Conservation (phyloP, 2,329 filamentous ascomycete genomes). For the Chaetomiaceae sp. region DNA sequence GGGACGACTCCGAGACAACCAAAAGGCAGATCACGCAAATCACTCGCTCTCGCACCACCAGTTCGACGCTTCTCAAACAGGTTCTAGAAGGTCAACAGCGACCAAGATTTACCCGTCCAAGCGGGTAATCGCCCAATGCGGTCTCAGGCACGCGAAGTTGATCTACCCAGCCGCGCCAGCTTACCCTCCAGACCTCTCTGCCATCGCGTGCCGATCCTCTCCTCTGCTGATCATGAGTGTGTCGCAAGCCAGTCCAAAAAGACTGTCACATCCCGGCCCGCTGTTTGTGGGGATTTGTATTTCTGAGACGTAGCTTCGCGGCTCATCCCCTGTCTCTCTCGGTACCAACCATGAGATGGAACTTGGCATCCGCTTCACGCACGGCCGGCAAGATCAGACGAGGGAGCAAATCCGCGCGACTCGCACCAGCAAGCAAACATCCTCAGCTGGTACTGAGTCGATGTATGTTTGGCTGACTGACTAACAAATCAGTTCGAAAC, state of each 20-base stretch:
- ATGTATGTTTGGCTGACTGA: neutral
- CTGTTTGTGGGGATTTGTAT: conserved; percentile 18
- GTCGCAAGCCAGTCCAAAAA: neutral
- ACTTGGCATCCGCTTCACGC: conserved; percentile 16
- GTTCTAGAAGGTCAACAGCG: conserved; percentile 21
- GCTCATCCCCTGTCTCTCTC: conserved; percentile 11
- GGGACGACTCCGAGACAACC: conserved; percentile 22
- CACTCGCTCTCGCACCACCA: neutral
- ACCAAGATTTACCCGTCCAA: conserved; percentile 22
- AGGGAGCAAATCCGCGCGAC: neutral
- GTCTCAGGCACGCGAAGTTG: neutral
- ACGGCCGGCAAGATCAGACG: conserved; percentile 5
- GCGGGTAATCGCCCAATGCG: conserved; percentile 16
- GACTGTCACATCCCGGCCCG: too few relatives aligned
- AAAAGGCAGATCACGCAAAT: conserved; percentile 24
- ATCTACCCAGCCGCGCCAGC: neutral
- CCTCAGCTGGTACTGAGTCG: neutral
- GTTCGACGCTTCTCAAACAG: conserved; percentile 14
- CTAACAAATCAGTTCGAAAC: conserved; percentile 6
- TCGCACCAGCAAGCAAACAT: neutral
- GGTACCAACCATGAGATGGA: conserved; percentile 11
- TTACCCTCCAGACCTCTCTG: too few relatives aligned
- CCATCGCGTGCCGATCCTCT: too few relatives aligned
- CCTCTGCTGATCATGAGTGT: too few relatives aligned
- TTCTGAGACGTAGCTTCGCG: conserved; percentile 21